These are phyloP conservation scores for Thermochaetoides thermophila DNA, from an alignment of 495 filamentous ascomycete species.

Conservation along the genomic window DNA sequence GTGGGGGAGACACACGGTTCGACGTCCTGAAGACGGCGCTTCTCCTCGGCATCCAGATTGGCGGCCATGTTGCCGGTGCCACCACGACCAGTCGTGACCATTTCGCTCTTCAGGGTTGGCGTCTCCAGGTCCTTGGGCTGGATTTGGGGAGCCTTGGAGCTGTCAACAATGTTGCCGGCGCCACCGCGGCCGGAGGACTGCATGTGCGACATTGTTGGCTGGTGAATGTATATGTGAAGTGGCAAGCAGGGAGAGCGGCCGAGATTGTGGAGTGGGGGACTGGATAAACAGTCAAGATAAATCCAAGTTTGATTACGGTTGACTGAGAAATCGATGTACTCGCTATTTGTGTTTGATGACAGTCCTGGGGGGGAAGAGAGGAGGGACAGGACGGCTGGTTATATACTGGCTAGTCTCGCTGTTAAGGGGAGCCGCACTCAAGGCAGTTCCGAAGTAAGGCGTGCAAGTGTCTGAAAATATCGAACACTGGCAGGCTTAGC, in stretches of 20 bases:
- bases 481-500: too few relatives aligned
- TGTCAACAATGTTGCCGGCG: constrained; percentile 60
- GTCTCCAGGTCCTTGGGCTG: constrained; percentile 53
- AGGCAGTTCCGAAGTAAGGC: too few relatives aligned
- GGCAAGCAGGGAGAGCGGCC: background rate
- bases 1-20: constrained; percentile 31
- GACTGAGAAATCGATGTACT: too few relatives aligned
- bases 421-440: too few relatives aligned
- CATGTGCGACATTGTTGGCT: constrained; percentile 19
- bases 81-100: constrained; percentile 66
- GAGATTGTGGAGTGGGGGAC: background rate
- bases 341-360: too few relatives aligned
- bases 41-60: constrained; percentile 50
- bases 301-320: too few relatives aligned
- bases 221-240: background rate
- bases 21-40: constrained; percentile 72
- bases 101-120: constrained; percentile 63
- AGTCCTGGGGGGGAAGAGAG: too few relatives aligned
- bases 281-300: too few relatives aligned
- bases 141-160: constrained; percentile 31
- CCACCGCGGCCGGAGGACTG: constrained; percentile 39
- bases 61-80: constrained; percentile 58
- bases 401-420: too few relatives aligned
- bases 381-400: too few relatives aligned
- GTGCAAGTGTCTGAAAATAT: too few relatives aligned